Base-by-base conservation (phyloP, 1,139 yeast genomes). In the Pneumocystis murina region DNA sequence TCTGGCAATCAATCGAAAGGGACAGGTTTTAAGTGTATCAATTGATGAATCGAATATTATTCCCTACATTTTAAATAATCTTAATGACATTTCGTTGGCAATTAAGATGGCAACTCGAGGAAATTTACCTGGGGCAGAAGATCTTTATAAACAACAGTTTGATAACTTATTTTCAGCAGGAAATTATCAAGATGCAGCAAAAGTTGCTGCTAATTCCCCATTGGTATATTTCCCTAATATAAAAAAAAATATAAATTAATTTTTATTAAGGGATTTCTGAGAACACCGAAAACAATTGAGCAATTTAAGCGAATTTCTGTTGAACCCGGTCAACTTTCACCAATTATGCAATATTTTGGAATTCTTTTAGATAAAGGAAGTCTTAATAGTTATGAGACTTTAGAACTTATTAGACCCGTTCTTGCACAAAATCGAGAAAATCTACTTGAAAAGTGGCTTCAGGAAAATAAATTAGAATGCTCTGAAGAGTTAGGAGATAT, bases 401-500 rank as follows among this genome's bases (percentile, higher is more conserved):
- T 94, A 70, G 98, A 94, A 76, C 83, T 94, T 70, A 97, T 97
- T 24, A 85, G 86, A 73, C 98, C 98, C 7, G 96, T 94, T 8
- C 80, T 94, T 73, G 96, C 89, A 76, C 97, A 92, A 78, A 95
- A 90, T 74, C 87, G 97, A 75, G 87, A 88, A 72, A 95, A 91
- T 67, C 79, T 94, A 68, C 86, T 92, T 70, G 98, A 94, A 76
- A 92, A 91, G 77, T 94, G 97, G 94, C 83, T 92, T 74, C 86
- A 87, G 74, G 97, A 92, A 75, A 95, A 90, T 74, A 92, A 92
- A 76, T 82, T 94, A 70, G 92, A 92, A 67, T 84, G 87, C 63
- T 88, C 96, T 17, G 99, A 94, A 78, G 97, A 91, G 76, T 82
- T 94, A 70, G 99, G 98, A 77, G 99, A 94, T 73, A 82, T 91